phyloP scores from a whole-genome alignment of 2,329 filamentous ascomycete species.

The Simplicillium aogashimaense region DNA sequence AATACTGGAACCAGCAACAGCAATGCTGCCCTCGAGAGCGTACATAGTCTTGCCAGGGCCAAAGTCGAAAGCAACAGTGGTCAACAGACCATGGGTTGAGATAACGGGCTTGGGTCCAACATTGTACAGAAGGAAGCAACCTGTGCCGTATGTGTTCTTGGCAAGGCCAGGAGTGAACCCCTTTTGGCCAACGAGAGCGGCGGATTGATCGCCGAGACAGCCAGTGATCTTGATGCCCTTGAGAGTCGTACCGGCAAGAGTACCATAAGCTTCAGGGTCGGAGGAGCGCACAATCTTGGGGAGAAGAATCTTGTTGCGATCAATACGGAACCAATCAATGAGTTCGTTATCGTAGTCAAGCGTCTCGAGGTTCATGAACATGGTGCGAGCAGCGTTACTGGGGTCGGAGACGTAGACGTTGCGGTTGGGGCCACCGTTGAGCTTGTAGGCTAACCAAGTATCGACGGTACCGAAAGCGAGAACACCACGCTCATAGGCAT shows the following conservation, averaged over 20 bases:
- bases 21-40: slow-evolving; percentile 68
- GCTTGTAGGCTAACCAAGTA: slow-evolving; percentile 70
- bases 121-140: slow-evolving; percentile 78
- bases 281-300: slow-evolving; percentile 73
- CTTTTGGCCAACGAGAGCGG: slow-evolving; percentile 70
- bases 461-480: slow-evolving; percentile 75
- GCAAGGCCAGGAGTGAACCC: slow-evolving; percentile 66
- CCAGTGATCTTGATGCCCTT: slow-evolving; percentile 63
- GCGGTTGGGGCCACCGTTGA: slow-evolving; percentile 59
- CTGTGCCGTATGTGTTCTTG: slow-evolving; percentile 82
- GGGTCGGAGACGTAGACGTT: slow-evolving; percentile 67
- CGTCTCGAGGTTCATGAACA: slow-evolving; percentile 78
- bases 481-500: slow-evolving; percentile 61
- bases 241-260: slow-evolving; percentile 48
- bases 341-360: slow-evolving; percentile 65
- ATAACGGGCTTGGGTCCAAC: slow-evolving; percentile 71
- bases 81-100: slow-evolving; percentile 65
- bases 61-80: slow-evolving; percentile 71
- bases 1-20: slow-evolving; percentile 66
- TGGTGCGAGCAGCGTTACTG: slow-evolving; percentile 75
- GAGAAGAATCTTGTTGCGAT: slow-evolving; percentile 57
- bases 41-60: slow-evolving; percentile 58
- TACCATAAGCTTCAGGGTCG: slow-evolving; percentile 58
- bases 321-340: slow-evolving; percentile 65
- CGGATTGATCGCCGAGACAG: slow-evolving; percentile 73